phyloP scores from a whole-genome alignment of 768 basidiomycete species.

The Leucosporidium creatinivorum region DNA sequence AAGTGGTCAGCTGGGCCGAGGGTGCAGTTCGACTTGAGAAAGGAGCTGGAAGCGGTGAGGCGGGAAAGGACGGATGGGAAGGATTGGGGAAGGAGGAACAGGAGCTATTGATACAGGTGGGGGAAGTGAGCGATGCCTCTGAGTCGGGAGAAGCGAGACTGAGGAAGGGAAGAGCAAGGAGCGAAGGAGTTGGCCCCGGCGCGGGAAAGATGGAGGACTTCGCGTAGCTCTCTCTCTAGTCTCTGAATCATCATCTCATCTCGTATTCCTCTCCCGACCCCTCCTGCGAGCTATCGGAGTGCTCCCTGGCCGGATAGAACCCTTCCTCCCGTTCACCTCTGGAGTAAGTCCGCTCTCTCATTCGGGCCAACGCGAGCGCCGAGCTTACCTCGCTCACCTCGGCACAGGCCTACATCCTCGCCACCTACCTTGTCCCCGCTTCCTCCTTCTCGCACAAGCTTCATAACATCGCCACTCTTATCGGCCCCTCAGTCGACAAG shows the following conservation, averaged over 20 bases:
- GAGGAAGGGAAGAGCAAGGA: too few relatives aligned
- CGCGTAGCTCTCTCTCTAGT: too few relatives aligned
- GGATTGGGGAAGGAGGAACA: slow-evolving; percentile 15
- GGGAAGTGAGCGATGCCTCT: slow-evolving; percentile 40
- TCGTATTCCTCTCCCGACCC: too few relatives aligned
- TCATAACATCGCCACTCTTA: slow-evolving; percentile 21
- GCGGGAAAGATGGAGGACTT: too few relatives aligned
- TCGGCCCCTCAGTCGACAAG: slow-evolving; percentile 3
- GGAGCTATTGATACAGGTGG: slow-evolving; percentile 43
- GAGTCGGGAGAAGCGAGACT: too few relatives aligned
- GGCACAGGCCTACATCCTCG: slow-evolving; percentile 8
- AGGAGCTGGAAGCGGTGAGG: neutral
- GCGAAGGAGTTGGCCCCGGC: too few relatives aligned
- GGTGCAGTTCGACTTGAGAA: slow-evolving; percentile 4
- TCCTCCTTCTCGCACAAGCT: neutral
- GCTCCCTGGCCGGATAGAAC: too few relatives aligned
- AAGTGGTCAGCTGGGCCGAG: slow-evolving; percentile 20
- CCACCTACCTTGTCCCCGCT: slow-evolving; percentile 18
- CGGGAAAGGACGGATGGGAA: slow-evolving; percentile 1
- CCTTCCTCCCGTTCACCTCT: too few relatives aligned
- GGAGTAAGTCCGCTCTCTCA: neutral
- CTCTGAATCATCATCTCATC: too few relatives aligned
- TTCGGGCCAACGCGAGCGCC: neutral
- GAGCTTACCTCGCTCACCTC: neutral
- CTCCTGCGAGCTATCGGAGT: too few relatives aligned